These are phyloP conservation scores for Hypoxylon sp. DNA, from an alignment of 2,329 filamentous ascomycete genomes.

Conservation along the genomic window DNA sequence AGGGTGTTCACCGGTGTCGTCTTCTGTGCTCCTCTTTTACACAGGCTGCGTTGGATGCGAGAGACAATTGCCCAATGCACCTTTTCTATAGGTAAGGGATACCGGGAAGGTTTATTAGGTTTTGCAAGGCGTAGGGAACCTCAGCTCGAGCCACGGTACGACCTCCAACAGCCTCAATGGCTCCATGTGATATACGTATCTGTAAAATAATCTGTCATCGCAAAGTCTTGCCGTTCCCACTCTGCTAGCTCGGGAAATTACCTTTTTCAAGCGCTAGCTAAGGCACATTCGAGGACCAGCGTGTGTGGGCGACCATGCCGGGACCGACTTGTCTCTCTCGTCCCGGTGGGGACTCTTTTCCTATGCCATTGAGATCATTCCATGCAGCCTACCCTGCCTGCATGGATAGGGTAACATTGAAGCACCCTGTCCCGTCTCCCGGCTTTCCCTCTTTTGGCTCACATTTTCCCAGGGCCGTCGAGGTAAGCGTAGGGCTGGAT, in stretches of 20 bases:
- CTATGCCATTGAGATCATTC: conserved; percentile 4
- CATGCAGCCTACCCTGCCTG: conserved; percentile 5
- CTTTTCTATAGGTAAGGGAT: neutral
- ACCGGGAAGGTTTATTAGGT: conserved; percentile 3
- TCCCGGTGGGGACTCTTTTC: conserved; percentile 2
- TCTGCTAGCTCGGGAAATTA: neutral
- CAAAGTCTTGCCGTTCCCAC: neutral
- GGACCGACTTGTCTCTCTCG: neutral
- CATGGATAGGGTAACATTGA: conserved; percentile 16
- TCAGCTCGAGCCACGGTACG: conserved; percentile 1
- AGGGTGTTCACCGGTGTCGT: neutral
- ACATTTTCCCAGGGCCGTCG: too few relatives aligned
- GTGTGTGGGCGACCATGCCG: neutral
- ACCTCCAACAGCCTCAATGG: conserved; percentile 11
- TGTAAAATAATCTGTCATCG: neutral
- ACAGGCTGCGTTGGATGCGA: neutral
- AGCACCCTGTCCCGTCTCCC: conserved; percentile 2
- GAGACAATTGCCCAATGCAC: neutral
- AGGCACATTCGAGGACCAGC: neutral
- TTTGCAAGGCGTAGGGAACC: neutral
- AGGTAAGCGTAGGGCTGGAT: too few relatives aligned
- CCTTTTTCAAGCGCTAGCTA: neutral
- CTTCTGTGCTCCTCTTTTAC: conserved; percentile 10
- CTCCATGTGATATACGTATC: conserved; percentile 14
- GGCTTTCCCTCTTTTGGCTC: conserved; percentile 21